These are phyloP conservation scores for Saccharomyces kudriavzevii DNA, from an alignment of 805 yeast genomes.

Conservation along the genomic window DNA sequence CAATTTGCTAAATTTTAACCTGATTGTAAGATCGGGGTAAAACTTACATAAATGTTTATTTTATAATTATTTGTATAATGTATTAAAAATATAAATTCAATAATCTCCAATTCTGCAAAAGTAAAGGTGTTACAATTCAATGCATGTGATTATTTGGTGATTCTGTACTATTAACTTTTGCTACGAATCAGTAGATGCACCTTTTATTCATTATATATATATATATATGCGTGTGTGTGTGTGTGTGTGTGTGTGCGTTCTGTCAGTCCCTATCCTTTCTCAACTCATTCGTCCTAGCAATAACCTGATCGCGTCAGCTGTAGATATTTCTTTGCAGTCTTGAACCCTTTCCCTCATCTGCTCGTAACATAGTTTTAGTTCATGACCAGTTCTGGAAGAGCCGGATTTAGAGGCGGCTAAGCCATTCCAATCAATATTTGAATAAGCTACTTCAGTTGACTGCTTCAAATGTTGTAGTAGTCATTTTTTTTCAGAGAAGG, in stretches of 20 bases:
- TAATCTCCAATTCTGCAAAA: neutral
- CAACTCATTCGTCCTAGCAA: conserved; percentile 11
- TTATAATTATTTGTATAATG: conserved; percentile 23
- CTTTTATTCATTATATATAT: neutral
- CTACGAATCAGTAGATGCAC: neutral
- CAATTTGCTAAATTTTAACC: conserved; percentile 93
- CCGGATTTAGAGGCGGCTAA: conserved; percentile 41
- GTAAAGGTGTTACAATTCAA: neutral
- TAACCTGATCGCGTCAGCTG: conserved; percentile 31
- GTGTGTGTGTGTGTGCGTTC: too few species aligned
- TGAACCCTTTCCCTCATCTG: conserved; percentile 46
- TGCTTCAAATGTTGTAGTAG: conserved; percentile 40
- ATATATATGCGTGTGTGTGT: too few species aligned
- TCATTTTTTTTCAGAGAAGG: conserved; percentile 43
- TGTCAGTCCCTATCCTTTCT: too few species aligned
- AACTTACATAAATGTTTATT: neutral
- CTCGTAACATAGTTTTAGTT: conserved; percentile 54
- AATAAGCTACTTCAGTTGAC: conserved; percentile 35
- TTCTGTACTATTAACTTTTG: neutral
- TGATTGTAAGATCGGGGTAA: neutral
- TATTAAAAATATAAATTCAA: conserved; percentile 13
- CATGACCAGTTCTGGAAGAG: conserved; percentile 48
- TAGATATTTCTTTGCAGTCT: conserved; percentile 37
- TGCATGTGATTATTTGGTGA: neutral
- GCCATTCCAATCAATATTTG: conserved; percentile 47